Conservation (phyloP, 345 rosid genomes). For the Angophora floribunda region DNA sequence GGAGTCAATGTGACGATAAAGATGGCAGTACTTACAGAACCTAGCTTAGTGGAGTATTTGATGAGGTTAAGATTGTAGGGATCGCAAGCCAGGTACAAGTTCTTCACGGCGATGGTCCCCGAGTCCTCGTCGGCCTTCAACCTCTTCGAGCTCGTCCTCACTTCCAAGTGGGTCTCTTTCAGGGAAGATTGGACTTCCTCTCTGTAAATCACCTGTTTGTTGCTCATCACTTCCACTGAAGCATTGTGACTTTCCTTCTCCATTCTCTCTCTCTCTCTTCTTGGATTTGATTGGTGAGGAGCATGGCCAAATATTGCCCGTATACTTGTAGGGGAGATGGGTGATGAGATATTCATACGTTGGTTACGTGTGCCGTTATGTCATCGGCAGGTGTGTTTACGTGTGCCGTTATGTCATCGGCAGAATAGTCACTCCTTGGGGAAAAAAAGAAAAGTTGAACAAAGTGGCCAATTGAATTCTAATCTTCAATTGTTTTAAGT, state of each 20-base stretch:
- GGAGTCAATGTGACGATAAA: too few species aligned
- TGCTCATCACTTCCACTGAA: neutral
- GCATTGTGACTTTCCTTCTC: neutral
- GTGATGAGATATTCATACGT: neutral
- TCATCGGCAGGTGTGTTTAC: neutral
- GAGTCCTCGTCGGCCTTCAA: too few species aligned
- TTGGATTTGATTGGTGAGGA: neutral
- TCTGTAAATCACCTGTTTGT: too few species aligned
- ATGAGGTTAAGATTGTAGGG: too few species aligned
- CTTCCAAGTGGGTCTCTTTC: too few species aligned
- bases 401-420: neutral
- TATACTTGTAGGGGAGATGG: neutral
- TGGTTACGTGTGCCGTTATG: neutral
- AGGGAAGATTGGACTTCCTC: too few species aligned
- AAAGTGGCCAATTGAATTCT: too few species aligned
- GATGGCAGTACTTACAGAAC: neutral
- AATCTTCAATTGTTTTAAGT: too few species aligned
- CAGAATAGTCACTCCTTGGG: neutral
- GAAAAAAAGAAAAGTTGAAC: too few species aligned
- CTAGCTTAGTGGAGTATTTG: conserved; percentile 6
- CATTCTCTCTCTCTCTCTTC: neutral
- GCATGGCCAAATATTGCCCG: neutral
- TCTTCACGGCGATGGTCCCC: too few species aligned
- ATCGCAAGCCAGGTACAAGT: too few species aligned
- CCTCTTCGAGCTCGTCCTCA: too few species aligned